Evolutionary conservation across 73 alveolate species (phyloP), one percentile per base, ranked within the genome.

Genomic region (Durusdinium trenchii): DNA sequence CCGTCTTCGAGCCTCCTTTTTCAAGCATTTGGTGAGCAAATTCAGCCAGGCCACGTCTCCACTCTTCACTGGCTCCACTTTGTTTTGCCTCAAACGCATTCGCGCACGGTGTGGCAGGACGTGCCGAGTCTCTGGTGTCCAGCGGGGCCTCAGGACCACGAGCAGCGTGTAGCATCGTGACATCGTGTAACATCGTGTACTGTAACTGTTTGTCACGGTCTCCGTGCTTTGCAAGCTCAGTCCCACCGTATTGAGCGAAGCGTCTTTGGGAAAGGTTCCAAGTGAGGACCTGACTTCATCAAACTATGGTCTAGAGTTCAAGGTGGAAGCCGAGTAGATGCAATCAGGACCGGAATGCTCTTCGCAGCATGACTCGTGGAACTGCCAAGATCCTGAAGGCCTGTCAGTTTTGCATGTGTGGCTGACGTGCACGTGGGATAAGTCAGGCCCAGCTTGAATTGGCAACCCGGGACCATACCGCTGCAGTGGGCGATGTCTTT

Each of bases 291-390:
- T 9, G 35, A 9, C 16, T 14, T 30, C 0, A 30, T 30, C 76
- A n/a, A 30, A 30, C 76, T n/a, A 61, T 0, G 76, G 38, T 1
- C 76, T 30, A 61, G 76, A 62, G 76, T 36, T 7, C 76, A 14
- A 3, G 76, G 76, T n/a, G n/a, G n/a, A n/a, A n/a, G n/a, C n/a
- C n/a, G n/a, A n/a, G n/a, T n/a, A n/a, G 82, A n/a, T n/a, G n/a
- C n/a, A n/a, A n/a, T n/a, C 61, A 87, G 95, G 96, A 89, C 42
- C 96, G 96, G 48, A 89, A 89, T n/a, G 96, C 96, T 40, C 61
- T 89, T 30, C 85, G 96, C 51, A 61, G 86, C 69, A 35, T 89
- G 96, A 89, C 96, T 3, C 85, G 86, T 3, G 86, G 86, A n/a
- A 89, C 96, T 4, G 50, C 96, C 30, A 9, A 71, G 85, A 89